Evolutionary conservation across 306 rosid genomes (phyloP).

Genomic region (Cucurbita argyrosperma): DNA sequence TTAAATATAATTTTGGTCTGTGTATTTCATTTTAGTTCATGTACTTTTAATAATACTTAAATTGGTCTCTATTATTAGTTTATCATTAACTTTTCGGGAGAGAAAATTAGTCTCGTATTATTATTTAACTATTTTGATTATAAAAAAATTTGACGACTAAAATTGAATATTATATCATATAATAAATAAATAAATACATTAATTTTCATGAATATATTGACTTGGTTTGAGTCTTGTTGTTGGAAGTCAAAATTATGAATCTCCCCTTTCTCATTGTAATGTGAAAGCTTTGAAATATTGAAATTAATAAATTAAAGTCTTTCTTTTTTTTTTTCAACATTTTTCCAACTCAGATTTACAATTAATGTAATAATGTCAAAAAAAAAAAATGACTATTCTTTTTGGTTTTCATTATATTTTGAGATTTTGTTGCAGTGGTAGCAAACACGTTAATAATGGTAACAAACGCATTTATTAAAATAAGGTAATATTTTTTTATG

Average conservation of each 20-base stretch:
- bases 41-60: too few species aligned
- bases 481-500: too few species aligned
- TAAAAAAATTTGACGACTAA: too few species aligned
- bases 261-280: not conserved
- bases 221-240: not conserved
- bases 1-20: too few species aligned
- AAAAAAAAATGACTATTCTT: not conserved
- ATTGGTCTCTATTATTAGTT: too few species aligned
- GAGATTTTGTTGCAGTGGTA: not conserved
- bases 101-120: too few species aligned
- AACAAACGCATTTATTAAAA: too few species aligned
- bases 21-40: too few species aligned
- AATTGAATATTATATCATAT: not conserved
- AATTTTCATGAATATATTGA: not conserved
- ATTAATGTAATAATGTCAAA: not conserved
- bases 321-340: not conserved
- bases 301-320: not conserved
- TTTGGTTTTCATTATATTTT: not conserved
- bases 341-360: not conserved
- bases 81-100: too few species aligned
- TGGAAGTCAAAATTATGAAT: not conserved
- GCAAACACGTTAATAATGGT: not conserved
- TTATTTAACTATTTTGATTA: too few species aligned
- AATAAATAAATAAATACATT: not conserved
- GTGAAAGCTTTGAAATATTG: conserved; percentile 6